phyloP scores from a whole-genome alignment of 805 yeast species.

The Ogataea neopini region DNA sequence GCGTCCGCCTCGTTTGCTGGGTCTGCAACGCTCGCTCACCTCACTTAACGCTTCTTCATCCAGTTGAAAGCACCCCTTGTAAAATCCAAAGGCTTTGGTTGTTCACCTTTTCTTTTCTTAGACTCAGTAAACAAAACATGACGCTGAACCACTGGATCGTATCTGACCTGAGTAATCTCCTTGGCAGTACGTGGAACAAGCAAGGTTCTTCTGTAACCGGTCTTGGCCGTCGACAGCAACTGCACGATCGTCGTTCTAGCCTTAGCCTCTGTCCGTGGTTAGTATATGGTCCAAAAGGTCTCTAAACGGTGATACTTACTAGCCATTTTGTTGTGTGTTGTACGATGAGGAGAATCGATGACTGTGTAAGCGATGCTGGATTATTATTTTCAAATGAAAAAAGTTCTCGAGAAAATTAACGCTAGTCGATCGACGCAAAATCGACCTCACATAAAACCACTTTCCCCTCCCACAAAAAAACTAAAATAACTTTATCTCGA shows the following conservation, averaged over 20 bases:
- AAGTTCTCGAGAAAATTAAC: background rate
- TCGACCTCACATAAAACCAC: too few species aligned
- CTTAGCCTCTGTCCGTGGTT: conserved; percentile 51
- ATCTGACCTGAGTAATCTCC: conserved; percentile 75
- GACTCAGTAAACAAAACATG: conserved; percentile 90
- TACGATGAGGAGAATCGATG: background rate
- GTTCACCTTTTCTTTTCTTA: conserved; percentile 76
- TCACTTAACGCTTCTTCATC: conserved; percentile 31
- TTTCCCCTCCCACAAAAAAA: background rate
- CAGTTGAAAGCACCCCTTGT: conserved; percentile 43
- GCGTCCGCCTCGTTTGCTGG: background rate
- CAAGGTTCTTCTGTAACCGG: conserved; percentile 84
- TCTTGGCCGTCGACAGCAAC: conserved; percentile 83
- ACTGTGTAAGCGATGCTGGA: too few species aligned
- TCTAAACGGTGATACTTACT: conserved; percentile 18
- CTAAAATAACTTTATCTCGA: background rate
- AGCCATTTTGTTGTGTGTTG: conserved; percentile 18
- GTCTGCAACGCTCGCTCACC: background rate
- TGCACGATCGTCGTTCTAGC: conserved; percentile 81
- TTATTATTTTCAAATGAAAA: background rate
- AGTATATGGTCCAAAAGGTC: background rate
- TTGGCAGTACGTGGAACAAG: conserved; percentile 81
- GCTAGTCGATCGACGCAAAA: background rate
- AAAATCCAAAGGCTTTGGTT: conserved; percentile 49
- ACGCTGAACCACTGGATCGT: conserved; percentile 85